Conservation (phyloP, 306 rosid genomes). For the Biancaea sappan region DNA sequence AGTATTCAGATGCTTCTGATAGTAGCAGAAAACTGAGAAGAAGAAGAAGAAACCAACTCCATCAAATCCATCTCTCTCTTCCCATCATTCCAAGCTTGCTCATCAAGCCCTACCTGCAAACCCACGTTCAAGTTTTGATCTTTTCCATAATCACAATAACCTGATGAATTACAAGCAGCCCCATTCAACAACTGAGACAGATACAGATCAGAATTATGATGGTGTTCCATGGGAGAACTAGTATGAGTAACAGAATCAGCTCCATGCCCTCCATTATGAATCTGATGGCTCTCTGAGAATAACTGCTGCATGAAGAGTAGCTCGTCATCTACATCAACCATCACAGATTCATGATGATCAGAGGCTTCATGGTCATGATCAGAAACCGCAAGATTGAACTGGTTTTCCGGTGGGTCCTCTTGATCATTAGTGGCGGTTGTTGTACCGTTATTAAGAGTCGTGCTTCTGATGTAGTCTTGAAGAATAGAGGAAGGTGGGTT, state of each 20-base stretch:
- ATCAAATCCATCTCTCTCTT: constrained; percentile 67
- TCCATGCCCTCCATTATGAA: constrained; percentile 17
- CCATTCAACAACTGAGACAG: constrained; percentile 62
- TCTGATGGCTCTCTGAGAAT: constrained; percentile 36
- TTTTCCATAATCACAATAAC: constrained; percentile 21
- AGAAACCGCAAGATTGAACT: constrained; percentile 21
- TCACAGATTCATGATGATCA: constrained; percentile 37
- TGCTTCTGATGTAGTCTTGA: constrained; percentile 69
- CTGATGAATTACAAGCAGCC: constrained; percentile 29
- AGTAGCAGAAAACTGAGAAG: constrained; percentile 31
- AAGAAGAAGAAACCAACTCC: constrained; percentile 65
- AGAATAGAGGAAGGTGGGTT: constrained; percentile 68
- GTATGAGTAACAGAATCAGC: neutral
- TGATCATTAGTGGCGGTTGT: neutral
- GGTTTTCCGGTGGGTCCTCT: constrained; percentile 27
- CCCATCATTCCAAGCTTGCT: constrained; percentile 25
- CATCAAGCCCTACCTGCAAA: constrained; percentile 19
- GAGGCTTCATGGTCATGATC: constrained; percentile 38
- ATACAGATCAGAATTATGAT: constrained; percentile 49
- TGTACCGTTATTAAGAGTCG: constrained; percentile 21
- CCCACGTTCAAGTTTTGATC: constrained; percentile 36
- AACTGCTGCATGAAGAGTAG: constrained; percentile 70
- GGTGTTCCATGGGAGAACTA: neutral
- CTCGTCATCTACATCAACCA: constrained; percentile 57
- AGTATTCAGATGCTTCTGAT: constrained; percentile 7